Conservation (phyloP, 305 asterid genomes). For the Withania somnifera region DNA sequence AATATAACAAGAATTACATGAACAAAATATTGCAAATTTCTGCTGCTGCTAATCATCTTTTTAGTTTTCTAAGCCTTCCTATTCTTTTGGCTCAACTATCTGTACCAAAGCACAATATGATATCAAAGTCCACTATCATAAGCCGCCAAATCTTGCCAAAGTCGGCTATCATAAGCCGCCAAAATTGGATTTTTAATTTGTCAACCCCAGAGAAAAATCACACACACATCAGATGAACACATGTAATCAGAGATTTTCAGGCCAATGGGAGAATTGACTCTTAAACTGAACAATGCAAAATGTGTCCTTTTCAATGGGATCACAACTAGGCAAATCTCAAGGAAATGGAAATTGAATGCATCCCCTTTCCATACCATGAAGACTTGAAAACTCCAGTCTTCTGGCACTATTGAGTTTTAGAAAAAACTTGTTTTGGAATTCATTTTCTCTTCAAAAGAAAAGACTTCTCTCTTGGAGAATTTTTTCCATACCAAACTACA, state of each 20-base stretch:
- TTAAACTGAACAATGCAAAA: background rate
- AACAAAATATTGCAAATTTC: background rate
- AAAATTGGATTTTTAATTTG: background rate
- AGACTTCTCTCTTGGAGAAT: background rate
- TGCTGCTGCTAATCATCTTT: background rate
- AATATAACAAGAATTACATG: background rate
- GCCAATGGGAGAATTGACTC: background rate
- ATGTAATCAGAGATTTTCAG: background rate
- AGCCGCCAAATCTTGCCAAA: background rate
- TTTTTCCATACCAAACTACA: background rate
- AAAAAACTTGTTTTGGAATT: too few species aligned
- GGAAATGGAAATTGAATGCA: too few species aligned
- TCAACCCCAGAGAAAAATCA: background rate
- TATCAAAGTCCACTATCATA: background rate
- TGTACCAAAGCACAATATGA: background rate
- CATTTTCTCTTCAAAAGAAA: too few species aligned
- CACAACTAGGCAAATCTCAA: too few species aligned
- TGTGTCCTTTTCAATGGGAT: background rate
- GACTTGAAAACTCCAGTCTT: too few species aligned
- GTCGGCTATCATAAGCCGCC: background rate
- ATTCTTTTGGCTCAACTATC: background rate
- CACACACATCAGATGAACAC: background rate
- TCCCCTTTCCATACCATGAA: too few species aligned
- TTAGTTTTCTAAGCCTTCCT: background rate
- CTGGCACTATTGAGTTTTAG: too few species aligned